Base-by-base conservation (phyloP, 768 basidiomycete genomes). In the Pholiota molesta region DNA sequence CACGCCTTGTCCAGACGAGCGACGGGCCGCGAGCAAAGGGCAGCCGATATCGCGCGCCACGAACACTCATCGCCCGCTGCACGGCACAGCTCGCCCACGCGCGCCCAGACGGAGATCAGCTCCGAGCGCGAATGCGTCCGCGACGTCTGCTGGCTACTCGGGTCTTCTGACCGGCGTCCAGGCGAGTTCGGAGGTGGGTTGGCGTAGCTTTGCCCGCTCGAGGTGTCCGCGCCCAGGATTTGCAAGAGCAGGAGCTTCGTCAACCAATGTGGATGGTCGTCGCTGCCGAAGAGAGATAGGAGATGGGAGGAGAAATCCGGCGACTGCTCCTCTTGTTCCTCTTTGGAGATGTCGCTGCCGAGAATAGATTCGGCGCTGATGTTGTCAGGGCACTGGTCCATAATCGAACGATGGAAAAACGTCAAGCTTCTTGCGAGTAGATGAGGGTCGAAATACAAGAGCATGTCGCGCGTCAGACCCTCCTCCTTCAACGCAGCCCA, bases 1-100 rank as follows among this genome's bases (percentile, higher is more conserved):
- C 93, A 95, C 5, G 81, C 90, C 72, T 92, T 92, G 54, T 88
- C 89, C 53, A 94, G 72, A 39, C 93, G 77, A 9, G 91, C 90
- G 21, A 95, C 80, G 17, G 93, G 89, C 28, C 87, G 78, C 16
- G 89, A 87, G 63, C 89, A 91, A 16, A 94, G 71, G 7, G 89
- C 93, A 13, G 81, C 78, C n/a, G 73, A 74, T 55, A 94, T 88
- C 1, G 92, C 92, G 44, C 78, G 82, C 90, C 90, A 95, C 14
- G 91, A 86, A 62, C 87, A 90, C 68, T 91, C 90, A 65, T 95
- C 92, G 0, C 93, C 93, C 2, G 79, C 78, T n/a, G 77, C 69
- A 9, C 92, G 81, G 62, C 90, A 90, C 28, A 88, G 72, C 68
- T 95, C 93, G 1, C 86, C 93, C 1, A 94, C 79, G 44, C 82